Conservation (phyloP, 2,329 filamentous ascomycete species). For the Tolypocladium guangdongense region DNA sequence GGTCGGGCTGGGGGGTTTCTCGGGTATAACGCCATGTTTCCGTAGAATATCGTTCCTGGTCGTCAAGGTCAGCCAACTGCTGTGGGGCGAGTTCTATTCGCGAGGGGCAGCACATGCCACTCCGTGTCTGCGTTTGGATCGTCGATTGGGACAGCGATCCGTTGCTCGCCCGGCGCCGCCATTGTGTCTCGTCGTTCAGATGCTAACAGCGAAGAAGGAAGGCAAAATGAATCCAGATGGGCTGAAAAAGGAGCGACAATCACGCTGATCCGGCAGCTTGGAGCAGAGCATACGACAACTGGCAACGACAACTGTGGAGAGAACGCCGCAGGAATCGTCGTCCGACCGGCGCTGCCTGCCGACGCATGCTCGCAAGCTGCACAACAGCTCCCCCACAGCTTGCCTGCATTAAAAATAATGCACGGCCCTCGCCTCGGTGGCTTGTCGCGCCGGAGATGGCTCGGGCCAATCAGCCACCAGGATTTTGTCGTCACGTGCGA, state of each 20-base stretch:
- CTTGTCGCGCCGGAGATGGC: neutral
- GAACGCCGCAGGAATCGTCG: neutral
- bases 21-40: constrained; percentile 93
- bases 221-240: neutral
- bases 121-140: constrained; percentile 96
- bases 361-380: constrained; percentile 1
- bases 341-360: neutral
- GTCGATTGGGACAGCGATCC: constrained; percentile 74
- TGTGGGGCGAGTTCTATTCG: constrained; percentile 8
- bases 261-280: neutral
- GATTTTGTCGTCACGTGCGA: constrained; percentile 22
- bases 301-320: neutral
- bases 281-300: neutral
- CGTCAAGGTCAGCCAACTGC: constrained; percentile 12
- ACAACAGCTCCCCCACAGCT: constrained; percentile 3
- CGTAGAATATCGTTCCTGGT: constrained; percentile 94
- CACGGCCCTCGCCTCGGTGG: neutral
- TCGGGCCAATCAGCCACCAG: constrained; percentile 8
- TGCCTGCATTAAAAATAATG: constrained; percentile 6
- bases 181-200: constrained; percentile 23
- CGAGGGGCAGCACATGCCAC: constrained; percentile 49
- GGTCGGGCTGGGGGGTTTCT: constrained; percentile 91
- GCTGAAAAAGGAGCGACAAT: neutral
- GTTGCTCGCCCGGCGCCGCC: constrained; percentile 52
- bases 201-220: neutral